Evolutionary conservation across 73 alveolate genomes (phyloP), one percentile per base, ranked within the genome.

Genomic region (Paramecium biaurelia): DNA sequence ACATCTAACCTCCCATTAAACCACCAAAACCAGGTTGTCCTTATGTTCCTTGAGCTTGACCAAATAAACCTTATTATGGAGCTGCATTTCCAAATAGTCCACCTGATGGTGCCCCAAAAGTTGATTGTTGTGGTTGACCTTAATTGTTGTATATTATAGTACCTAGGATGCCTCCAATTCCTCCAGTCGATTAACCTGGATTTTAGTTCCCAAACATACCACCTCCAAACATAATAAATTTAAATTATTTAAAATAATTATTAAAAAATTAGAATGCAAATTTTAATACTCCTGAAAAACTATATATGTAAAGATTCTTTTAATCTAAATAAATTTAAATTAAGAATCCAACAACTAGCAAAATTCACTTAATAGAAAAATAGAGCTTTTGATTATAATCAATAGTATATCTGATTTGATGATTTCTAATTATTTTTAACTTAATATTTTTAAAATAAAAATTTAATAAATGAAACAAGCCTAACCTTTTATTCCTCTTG

Each of bases 101-200:
- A 35, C 87, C 87, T 37, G 53, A 8, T 18, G 42, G 42, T 79
- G 63, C 90, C 9, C 90, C 90, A 72, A 72, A 72, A 3, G 85
- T 28, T 8, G 45, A 37, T 70, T 70, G 26, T 26, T 70, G 26
- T n/a, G 85, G 56, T 70, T 70, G 57, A 76, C 63, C 89, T 21
- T 32, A 28, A 21, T 42, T 21, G 23, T 37, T 43, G 5, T 20
- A 20, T 10, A 28, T 4, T 37, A 14, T 42, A 15, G 11, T 47
- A 79, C 90, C 90, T 79, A 79, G 18, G 20, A 41, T 47, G 2
- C 90, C 90, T 24, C 90, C 90, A 7, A 79, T 41, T 20, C 90
- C 90, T n/a, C 70, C 72, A 42, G 42, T 41, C 9, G 35, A 4
- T 79, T 38, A 11, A 42, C n/a, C 15, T 24, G 76, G 18, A 42